Base-by-base conservation (phyloP, 441 rosid species). In the Euphorbia celastroides region DNA sequence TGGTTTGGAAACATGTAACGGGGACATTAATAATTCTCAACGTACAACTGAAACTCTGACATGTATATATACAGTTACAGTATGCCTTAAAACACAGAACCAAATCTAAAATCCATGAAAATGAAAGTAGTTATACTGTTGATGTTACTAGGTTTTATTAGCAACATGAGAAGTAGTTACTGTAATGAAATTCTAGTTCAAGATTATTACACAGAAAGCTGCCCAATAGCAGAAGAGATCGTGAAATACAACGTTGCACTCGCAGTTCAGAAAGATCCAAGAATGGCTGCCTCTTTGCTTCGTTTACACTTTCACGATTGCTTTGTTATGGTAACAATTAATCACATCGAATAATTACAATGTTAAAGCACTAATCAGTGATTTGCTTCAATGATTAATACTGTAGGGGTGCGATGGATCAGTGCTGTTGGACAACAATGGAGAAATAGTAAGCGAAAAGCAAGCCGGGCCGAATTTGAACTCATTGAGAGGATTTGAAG, bases 261-360 rank as follows among this genome's bases (percentile, higher is more conserved):
- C 51, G 96, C 92, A 0, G 78, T 89, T 51, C 73, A 78, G 17
- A 82, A 72, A 78, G 83, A 86, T 70, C 98, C 98, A 64, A 80
- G 93, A 13, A 82, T 84, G 84, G 96, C 98, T 0, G 96, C 93
- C 32, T 85, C 92, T 14, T 83, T 92, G 50, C 90, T 89, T 54
- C 87, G 96, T 36, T 72, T 92, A 58, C 95, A 92, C 52, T 92
- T 89, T 66, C 98, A 92, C 36, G 98, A 92, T 67, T 92, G 96
- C 69, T 86, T 92, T 54, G 92, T 89, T 68, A 70, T 85, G 93
- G 96, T 89, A 30, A 75, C 75, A 0, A 34, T 59, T 59, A 7
- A 14, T 59, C 30, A 7, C 9, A 26, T 19, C 11, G 23, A 17
- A 27, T 5, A 9, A 12, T 12, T 4, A 22, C 23, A 0, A 23